Evolutionary conservation across 164 flowering plant genomes (phyloP).

Genomic region (Piper longum): DNA sequence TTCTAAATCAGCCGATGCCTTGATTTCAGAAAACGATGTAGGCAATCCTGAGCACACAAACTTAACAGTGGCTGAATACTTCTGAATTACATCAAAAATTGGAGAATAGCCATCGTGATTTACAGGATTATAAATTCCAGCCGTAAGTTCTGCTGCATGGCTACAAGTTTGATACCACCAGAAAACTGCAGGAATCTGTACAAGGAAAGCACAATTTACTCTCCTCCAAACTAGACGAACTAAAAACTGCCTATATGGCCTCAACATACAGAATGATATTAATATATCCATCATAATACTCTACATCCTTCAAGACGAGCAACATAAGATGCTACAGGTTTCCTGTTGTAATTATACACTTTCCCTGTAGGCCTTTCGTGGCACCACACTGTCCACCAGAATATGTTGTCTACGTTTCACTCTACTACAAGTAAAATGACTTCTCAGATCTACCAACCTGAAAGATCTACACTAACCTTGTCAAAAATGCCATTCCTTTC

Average conservation of each 20-base stretch:
- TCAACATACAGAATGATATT: too few relatives aligned
- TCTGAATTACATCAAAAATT: slow-evolving; percentile 47
- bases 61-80: slow-evolving; percentile 45
- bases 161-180: slow-evolving; percentile 93
- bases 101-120: slow-evolving; percentile 76
- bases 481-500: too few relatives aligned
- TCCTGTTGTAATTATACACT: too few relatives aligned
- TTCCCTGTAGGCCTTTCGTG: too few relatives aligned
- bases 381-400: too few relatives aligned
- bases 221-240: not conserved
- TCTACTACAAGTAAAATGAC: too few relatives aligned
- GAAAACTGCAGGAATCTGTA: slow-evolving; percentile 75
- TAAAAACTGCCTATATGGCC: not conserved
- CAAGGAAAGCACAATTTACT: not conserved
- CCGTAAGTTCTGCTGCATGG: slow-evolving; percentile 90
- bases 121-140: slow-evolving; percentile 72
- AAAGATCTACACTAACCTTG: too few relatives aligned
- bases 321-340: too few relatives aligned
- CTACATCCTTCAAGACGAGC: too few relatives aligned
- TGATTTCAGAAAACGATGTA: slow-evolving; percentile 25
- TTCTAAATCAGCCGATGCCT: slow-evolving; percentile 56
- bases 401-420: too few relatives aligned
- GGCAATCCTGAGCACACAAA: slow-evolving; percentile 35
- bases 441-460: too few relatives aligned
- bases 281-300: too few relatives aligned